These are phyloP conservation scores for Phaeolepiota aurea DNA, from an alignment of 768 basidiomycete genomes.

Conservation along the genomic window DNA sequence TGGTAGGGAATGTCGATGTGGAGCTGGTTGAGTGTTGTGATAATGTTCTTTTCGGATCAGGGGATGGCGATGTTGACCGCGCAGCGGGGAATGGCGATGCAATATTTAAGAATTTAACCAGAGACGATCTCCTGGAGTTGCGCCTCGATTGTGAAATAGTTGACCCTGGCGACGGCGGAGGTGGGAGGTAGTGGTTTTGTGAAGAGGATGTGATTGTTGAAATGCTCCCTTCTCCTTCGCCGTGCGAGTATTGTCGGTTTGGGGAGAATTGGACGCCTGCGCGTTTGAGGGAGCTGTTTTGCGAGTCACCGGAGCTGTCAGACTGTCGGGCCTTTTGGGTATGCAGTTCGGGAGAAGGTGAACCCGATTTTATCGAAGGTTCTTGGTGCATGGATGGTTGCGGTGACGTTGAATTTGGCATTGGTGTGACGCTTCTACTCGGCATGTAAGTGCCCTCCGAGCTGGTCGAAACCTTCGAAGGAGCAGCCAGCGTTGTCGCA, in stretches of 20 bases:
- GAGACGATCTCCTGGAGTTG: neutral
- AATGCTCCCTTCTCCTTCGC: neutral
- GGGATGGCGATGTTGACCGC: neutral
- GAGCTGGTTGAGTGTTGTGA: conserved; percentile 3
- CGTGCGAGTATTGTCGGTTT: neutral
- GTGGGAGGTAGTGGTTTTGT: neutral
- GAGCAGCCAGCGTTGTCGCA: conserved; percentile 23
- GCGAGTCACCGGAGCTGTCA: neutral
- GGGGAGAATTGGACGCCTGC: conserved; percentile 1
- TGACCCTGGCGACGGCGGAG: neutral
- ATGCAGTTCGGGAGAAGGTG: neutral
- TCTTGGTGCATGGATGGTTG: neutral
- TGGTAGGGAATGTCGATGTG: conserved; percentile 9
- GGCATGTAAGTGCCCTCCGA: conserved; percentile 8
- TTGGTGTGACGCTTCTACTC: neutral
- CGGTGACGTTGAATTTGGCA: neutral
- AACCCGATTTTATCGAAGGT: neutral
- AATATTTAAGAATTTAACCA: neutral
- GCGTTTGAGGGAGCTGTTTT: neutral
- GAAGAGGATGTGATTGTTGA: conserved; percentile 2
- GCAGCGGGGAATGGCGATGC: conserved; percentile 1
- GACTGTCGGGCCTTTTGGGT: neutral
- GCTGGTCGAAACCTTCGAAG: conserved; percentile 4
- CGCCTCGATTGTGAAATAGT: neutral
- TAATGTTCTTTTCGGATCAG: conserved; percentile 4